phyloP scores from a whole-genome alignment of 805 yeast genomes.

The Metschnikowia cerradonensis region DNA sequence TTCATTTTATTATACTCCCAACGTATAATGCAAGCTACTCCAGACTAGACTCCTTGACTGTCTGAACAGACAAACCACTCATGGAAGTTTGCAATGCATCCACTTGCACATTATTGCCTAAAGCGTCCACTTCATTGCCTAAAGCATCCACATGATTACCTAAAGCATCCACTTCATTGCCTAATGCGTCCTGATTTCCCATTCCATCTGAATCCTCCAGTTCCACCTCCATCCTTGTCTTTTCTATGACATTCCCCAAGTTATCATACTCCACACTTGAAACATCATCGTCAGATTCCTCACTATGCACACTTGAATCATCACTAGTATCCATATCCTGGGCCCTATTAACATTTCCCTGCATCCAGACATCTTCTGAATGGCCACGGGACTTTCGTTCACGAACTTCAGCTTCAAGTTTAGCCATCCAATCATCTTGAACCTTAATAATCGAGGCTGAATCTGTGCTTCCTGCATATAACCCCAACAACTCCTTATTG shows the following conservation, averaged over 20 bases:
- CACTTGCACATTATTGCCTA: too few species aligned
- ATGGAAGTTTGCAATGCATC: too few species aligned
- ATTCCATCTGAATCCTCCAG: not conserved
- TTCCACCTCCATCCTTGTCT: not conserved
- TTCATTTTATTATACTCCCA: too few species aligned
- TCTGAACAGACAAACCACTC: too few species aligned
- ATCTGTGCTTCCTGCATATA: slow-evolving; percentile 79
- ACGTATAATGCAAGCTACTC: too few species aligned
- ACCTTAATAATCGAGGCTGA: slow-evolving; percentile 67
- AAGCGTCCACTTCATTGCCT: too few species aligned
- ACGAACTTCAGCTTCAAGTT: slow-evolving; percentile 60
- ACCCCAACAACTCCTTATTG: slow-evolving; percentile 70
- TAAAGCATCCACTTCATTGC: not conserved
- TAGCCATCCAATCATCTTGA: slow-evolving; percentile 69
- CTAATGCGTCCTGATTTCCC: not conserved
- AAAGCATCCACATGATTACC: not conserved
- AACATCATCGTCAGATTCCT: slow-evolving; percentile 14
- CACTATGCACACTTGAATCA: too few species aligned
- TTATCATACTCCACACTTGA: slow-evolving; percentile 13
- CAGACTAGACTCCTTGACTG: too few species aligned
- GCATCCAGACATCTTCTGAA: slow-evolving; percentile 66
- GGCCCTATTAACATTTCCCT: slow-evolving; percentile 68
- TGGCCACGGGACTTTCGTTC: slow-evolving; percentile 53
- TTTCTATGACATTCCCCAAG: slow-evolving; percentile 20
- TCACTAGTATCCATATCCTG: slow-evolving; percentile 7